phyloP scores from a whole-genome alignment of 1,284 basidiomycete species.

The Ceratobasidium sp. region DNA sequence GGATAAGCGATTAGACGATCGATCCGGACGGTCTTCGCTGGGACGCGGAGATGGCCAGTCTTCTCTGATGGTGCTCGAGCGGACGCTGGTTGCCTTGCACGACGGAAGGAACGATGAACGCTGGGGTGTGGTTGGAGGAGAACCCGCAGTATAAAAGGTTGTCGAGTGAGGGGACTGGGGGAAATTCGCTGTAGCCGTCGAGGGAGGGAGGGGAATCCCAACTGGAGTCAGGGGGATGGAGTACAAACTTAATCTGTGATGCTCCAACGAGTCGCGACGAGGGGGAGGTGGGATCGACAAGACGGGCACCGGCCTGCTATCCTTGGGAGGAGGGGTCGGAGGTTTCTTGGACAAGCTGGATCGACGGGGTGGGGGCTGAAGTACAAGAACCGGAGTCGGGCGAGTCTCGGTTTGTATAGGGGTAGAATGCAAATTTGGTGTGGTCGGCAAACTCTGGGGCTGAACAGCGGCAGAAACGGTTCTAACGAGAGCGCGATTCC shows the following conservation, averaged over 20 bases:
- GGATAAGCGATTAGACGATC: background rate
- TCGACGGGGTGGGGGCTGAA: background rate
- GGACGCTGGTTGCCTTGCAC: conserved; percentile 16
- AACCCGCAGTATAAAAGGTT: background rate
- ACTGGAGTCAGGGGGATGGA: background rate
- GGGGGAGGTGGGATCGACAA: too few relatives aligned
- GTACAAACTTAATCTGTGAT: background rate
- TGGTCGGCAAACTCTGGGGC: background rate
- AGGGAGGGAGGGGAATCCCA: background rate
- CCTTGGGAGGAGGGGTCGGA: too few relatives aligned
- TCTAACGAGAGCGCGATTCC: conserved; percentile 29
- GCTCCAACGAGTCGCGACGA: background rate
- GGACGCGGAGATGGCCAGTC: background rate
- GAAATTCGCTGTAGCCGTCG: background rate
- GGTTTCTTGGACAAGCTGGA: background rate
- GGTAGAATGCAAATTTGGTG: conserved; percentile 14
- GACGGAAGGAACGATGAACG: conserved; percentile 29
- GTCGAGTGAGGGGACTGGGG: conserved; percentile 33
- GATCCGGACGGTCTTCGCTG: background rate
- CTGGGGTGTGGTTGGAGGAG: conserved; percentile 9
- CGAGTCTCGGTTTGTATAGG: conserved; percentile 4
- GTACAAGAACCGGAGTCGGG: background rate
- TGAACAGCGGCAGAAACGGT: conserved; percentile 5
- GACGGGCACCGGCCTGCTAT: too few relatives aligned
- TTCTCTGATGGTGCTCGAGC: conserved; percentile 10